Conservation (phyloP, 169 alveolate species). For the Eimeria praecox region DNA sequence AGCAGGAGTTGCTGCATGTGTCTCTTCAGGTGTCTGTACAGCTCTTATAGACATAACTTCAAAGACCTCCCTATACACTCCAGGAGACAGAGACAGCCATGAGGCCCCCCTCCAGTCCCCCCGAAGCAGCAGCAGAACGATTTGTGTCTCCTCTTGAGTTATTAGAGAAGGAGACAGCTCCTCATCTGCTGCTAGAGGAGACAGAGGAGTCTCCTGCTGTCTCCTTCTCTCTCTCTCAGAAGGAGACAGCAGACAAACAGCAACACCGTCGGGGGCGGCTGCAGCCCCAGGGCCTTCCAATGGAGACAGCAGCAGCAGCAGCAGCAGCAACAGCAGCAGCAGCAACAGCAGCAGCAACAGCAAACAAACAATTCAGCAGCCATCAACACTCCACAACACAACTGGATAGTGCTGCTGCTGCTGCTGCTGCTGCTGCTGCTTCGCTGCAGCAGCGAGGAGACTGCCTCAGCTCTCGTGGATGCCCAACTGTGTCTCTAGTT, state of each 20-base stretch:
- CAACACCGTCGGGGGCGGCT: not conserved
- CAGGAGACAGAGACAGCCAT: not conserved
- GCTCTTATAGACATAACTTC: not conserved
- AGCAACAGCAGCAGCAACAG: slow-evolving; percentile 6
- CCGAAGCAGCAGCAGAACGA: not conserved
- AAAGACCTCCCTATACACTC: too few relatives aligned
- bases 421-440: not conserved
- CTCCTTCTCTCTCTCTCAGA: not conserved
- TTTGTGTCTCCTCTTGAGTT: not conserved
- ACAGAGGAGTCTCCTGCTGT: not conserved
- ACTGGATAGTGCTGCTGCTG: too few relatives aligned
- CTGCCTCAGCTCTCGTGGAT: not conserved
- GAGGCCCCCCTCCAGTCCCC: not conserved
- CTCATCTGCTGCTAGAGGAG: not conserved
- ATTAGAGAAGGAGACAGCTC: not conserved
- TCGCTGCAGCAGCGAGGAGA: not conserved
- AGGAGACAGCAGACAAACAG: not conserved
- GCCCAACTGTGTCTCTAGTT: not conserved
- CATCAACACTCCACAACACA: too few relatives aligned
- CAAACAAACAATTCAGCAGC: not conserved
- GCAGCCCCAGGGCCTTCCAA: not conserved
- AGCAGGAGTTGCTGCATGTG: not conserved
- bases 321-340: not conserved
- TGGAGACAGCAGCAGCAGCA: not conserved
- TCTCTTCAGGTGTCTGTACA: not conserved